These are phyloP conservation scores for Epicoccum sorghinum DNA, from an alignment of 2,329 filamentous ascomycete genomes.

Conservation along the genomic window DNA sequence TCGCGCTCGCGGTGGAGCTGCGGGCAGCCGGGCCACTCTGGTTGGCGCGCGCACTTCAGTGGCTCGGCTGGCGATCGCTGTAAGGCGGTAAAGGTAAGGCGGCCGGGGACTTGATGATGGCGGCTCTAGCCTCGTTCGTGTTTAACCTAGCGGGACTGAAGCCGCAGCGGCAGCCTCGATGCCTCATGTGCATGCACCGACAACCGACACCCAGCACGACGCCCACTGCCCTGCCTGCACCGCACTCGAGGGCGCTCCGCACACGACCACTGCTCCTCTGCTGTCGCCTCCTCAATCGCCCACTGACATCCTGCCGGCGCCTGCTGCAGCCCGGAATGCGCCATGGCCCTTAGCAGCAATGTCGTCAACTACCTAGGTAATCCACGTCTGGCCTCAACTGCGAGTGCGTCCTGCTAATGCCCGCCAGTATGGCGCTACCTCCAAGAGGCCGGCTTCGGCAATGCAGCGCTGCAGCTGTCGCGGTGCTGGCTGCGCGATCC, in stretches of 20 bases:
- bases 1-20: background rate
- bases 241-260: no score
- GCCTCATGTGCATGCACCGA: background rate
- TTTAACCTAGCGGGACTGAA: background rate
- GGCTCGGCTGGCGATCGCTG: background rate
- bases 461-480: slow-evolving; percentile 65
- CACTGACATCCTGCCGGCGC: background rate
- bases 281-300: background rate
- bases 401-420: background rate
- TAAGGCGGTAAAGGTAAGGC: background rate
- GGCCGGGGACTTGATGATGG: no score
- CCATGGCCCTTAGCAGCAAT: slow-evolving; percentile 59
- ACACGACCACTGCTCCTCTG: background rate
- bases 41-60: no score
- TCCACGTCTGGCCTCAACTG: background rate
- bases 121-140: background rate
- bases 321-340: slow-evolving; percentile 41
- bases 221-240: background rate
- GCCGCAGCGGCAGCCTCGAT: background rate
- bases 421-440: slow-evolving; percentile 65
- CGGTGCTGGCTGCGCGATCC: slow-evolving; percentile 68
- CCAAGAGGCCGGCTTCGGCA: slow-evolving; percentile 56
- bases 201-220: no score
- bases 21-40: no score
- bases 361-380: slow-evolving; percentile 68